These are phyloP conservation scores for Panus rudis DNA, from an alignment of 768 basidiomycete genomes.

Conservation along the genomic window DNA sequence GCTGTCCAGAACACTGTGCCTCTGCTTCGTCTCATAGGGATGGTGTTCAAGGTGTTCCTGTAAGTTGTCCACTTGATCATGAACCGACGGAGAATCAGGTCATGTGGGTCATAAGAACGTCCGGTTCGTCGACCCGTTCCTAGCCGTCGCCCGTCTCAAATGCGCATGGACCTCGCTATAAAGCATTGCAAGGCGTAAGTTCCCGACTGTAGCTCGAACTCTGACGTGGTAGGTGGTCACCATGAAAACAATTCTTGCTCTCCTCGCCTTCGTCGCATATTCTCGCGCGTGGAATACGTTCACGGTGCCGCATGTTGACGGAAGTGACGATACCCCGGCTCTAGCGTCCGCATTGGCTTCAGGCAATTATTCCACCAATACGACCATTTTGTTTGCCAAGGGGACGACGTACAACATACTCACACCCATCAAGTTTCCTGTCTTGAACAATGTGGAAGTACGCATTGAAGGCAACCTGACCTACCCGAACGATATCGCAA, in stretches of 20 bases:
- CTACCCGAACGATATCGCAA: constrained; percentile 44
- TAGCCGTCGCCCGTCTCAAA: too few species aligned
- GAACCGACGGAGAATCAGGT: too few species aligned
- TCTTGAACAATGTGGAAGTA: constrained; percentile 49
- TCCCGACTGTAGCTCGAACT: too few species aligned
- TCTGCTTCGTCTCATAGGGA: too few species aligned
- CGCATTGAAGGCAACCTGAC: constrained; percentile 51
- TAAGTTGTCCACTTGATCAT: too few species aligned
- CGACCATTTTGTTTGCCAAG: constrained; percentile 51
- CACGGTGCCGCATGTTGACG: constrained; percentile 40
- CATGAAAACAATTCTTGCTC: not conserved
- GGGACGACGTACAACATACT: constrained; percentile 56
- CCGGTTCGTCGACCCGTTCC: too few species aligned
- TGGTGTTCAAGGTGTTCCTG: too few species aligned
- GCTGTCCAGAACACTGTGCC: too few species aligned
- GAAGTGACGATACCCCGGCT: constrained; percentile 46
- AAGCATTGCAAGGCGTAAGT: too few species aligned
- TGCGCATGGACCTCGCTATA: too few species aligned
- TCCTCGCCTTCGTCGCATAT: constrained; percentile 29
- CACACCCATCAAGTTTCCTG: constrained; percentile 50
- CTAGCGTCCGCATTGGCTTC: constrained; percentile 35
- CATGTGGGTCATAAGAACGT: too few species aligned
- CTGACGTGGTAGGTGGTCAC: too few species aligned
- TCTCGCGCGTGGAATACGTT: constrained; percentile 41
- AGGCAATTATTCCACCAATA: constrained; percentile 23